Conservation (phyloP, 1,284 basidiomycete genomes). For the Sanghuangporus sanghuang region DNA sequence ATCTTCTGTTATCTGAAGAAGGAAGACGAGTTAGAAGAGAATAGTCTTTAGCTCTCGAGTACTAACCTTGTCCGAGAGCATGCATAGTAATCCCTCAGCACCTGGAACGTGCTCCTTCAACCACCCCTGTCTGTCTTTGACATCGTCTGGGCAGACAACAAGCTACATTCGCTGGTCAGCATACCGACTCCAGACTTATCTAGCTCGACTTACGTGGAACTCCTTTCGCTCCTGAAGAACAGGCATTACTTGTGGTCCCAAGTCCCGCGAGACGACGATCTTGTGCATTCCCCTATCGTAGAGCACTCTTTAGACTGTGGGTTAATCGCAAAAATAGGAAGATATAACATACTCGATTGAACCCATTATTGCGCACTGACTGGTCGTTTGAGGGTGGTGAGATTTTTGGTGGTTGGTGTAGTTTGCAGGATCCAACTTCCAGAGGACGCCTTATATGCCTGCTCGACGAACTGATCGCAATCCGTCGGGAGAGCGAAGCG, state of each 20-base stretch:
- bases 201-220: conserved; percentile 43
- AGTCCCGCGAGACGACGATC: conserved; percentile 61
- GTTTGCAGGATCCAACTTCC: neutral
- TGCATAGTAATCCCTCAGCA: conserved; percentile 61
- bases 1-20: conserved; percentile 66
- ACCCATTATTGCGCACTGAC: neutral
- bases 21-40: neutral
- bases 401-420: neutral
- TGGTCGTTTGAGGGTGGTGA: neutral
- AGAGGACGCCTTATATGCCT: neutral
- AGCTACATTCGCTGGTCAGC: conserved; percentile 34
- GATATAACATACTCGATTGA: conserved; percentile 9
- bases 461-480: neutral
- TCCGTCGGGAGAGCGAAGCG: conserved; percentile 2
- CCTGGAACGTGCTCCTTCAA: conserved; percentile 69
- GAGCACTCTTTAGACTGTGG: neutral
- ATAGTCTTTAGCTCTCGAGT: neutral
- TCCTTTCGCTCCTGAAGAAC: conserved; percentile 47
- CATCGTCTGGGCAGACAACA: conserved; percentile 68
- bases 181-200: neutral
- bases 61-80: conserved; percentile 67
- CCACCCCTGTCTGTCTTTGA: conserved; percentile 68
- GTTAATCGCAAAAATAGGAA: neutral
- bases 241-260: conserved; percentile 71
- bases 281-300: conserved; percentile 30